Percentiles rank a stretch among this genome's conserved stretches.
Evolutionary conservation across 306 rosid genomes (phyloP).

Genomic region (Casuarina cunninghamiana): DNA sequence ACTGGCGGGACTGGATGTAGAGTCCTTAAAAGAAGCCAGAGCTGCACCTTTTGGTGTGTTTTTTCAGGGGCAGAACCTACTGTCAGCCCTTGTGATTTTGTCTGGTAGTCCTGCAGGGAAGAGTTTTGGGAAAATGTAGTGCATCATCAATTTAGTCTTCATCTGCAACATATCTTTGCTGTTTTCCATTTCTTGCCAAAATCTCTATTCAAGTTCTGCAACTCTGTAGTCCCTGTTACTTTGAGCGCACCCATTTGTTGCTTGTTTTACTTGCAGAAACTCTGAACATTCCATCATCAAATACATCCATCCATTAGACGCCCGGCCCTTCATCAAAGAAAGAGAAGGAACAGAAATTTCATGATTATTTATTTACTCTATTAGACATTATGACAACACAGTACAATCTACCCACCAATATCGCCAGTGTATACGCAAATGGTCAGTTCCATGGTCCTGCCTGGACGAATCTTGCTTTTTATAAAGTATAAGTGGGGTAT

Average conservation of each 20-base stretch:
- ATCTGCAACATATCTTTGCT: background rate
- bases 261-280: background rate
- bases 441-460: no score
- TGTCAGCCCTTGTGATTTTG: slow-evolving; percentile 46
- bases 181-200: background rate
- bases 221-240: background rate
- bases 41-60: slow-evolving; percentile 24
- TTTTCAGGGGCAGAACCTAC: background rate
- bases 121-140: slow-evolving; percentile 9
- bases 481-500: no score
- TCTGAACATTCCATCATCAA: background rate
- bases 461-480: no score
- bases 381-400: background rate
- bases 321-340: background rate
- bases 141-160: background rate
- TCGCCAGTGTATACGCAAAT: no score
- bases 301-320: background rate
- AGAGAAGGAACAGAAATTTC: background rate
- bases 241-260: background rate
- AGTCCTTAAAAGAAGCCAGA: slow-evolving; percentile 26
- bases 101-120: slow-evolving; percentile 15
- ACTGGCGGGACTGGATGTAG: slow-evolving; percentile 5
- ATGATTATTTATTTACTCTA: background rate
- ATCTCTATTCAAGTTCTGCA: background rate
- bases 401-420: background rate